Percentiles rank a stretch among this genome's conserved stretches.
Evolutionary conservation across 2,329 filamentous ascomycete species (phyloP).

Genomic region (Cytospora paraplurivora): DNA sequence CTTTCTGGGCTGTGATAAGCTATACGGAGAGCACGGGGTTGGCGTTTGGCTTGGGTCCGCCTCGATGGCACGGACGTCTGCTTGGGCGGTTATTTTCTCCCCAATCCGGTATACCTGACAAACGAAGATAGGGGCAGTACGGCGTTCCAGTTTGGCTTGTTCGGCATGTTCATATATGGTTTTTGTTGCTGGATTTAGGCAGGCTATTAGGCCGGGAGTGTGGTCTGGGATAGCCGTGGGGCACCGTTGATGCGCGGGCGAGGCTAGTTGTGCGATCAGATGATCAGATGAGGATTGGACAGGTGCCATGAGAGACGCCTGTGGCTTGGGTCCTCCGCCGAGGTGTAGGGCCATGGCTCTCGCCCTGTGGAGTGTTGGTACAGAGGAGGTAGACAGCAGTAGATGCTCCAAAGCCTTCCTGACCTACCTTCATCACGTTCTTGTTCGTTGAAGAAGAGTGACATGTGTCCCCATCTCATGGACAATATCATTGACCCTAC

Average conservation of each 20-base stretch:
- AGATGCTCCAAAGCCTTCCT: not conserved
- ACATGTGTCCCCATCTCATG: not conserved
- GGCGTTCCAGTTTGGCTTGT: not conserved
- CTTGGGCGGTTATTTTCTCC: not conserved
- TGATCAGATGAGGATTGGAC: not conserved
- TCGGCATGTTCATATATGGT: not conserved
- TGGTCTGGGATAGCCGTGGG: not conserved
- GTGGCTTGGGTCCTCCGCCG: not conserved
- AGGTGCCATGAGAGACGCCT: not conserved
- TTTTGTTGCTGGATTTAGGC: not conserved
- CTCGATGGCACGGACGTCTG: not conserved
- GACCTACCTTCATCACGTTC: not conserved
- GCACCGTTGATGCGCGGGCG: too few species aligned
- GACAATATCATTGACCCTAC: not conserved
- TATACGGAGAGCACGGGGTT: conserved; percentile 15
- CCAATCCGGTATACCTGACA: not conserved
- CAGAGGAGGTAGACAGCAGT: conserved; percentile 11
- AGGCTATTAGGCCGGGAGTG: not conserved
- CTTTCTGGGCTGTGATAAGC: not conserved
- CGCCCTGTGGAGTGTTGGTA: not conserved
- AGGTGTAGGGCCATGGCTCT: not conserved
- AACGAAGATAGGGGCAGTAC: not conserved
- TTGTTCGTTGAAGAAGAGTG: not conserved
- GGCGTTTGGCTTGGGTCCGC: not conserved
- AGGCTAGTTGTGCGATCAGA: too few species aligned